These are phyloP conservation scores for Globisporangium canariense DNA, from an alignment of 352 stramenopile species.

Conservation along the genomic window DNA sequence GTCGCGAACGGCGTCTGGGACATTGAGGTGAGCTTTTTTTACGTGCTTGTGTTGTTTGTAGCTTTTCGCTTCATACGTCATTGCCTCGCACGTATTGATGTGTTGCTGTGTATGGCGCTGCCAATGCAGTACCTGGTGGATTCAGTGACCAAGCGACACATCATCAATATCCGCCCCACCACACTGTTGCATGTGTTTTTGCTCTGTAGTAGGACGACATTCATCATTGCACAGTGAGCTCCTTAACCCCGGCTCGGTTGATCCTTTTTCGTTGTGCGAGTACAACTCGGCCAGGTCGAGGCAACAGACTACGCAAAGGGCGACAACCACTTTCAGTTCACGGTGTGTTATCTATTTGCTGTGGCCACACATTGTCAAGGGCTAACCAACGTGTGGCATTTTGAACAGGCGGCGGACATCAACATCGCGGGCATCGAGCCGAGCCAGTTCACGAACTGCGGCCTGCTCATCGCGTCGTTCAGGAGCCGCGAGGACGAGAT, in stretches of 20 bases:
- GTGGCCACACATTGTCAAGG: not conserved
- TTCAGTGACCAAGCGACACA: slow-evolving; percentile 77
- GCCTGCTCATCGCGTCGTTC: slow-evolving; percentile 82
- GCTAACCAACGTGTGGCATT: not conserved
- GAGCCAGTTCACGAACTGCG: slow-evolving; percentile 85
- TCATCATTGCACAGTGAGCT: not conserved
- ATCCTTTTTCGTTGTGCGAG: slow-evolving; percentile 8
- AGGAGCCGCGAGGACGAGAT: slow-evolving; percentile 70
- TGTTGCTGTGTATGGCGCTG: not conserved
- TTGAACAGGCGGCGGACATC: slow-evolving; percentile 51
- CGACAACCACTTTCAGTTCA: slow-evolving; percentile 86
- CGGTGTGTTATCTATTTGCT: slow-evolving; percentile 35
- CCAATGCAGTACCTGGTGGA: slow-evolving; percentile 73
- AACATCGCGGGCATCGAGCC: slow-evolving; percentile 71
- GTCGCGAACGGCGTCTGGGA: slow-evolving; percentile 71
- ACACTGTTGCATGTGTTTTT: slow-evolving; percentile 4
- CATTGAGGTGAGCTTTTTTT: slow-evolving; percentile 49
- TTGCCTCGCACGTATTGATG: not conserved
- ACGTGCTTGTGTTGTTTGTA: not conserved
- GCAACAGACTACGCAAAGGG: slow-evolving; percentile 55
- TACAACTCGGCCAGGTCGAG: slow-evolving; percentile 73
- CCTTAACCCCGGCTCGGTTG: slow-evolving; percentile 26
- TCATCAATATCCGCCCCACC: slow-evolving; percentile 81
- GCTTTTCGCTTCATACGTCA: not conserved
- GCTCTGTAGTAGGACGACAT: not conserved